A percentile compares a stretch with the other conserved stretches of the same genome.
Conservation (phyloP, 257 asterid genomes). For the Cruciata laevipes region DNA sequence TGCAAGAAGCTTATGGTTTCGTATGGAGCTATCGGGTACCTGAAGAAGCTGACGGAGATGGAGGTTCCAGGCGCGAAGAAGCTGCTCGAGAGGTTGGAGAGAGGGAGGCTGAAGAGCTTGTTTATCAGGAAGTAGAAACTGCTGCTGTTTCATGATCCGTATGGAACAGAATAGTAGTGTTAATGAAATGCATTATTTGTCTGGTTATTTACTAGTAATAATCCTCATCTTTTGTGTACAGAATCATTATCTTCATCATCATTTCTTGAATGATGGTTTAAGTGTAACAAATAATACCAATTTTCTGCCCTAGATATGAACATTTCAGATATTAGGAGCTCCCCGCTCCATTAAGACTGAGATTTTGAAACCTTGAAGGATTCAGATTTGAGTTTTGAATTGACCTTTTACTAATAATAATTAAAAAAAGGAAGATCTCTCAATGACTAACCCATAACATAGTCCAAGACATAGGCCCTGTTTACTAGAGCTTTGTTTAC, state of each 20-base stretch:
- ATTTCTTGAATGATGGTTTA: not conserved
- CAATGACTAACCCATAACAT: too few relatives aligned
- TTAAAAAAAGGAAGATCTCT: too few relatives aligned
- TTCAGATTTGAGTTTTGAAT: too few relatives aligned
- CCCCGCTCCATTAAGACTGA: too few relatives aligned
- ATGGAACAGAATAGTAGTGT: conserved; percentile 32
- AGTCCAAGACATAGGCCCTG: too few relatives aligned
- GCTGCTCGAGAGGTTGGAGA: conserved; percentile 62
- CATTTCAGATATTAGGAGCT: too few relatives aligned
- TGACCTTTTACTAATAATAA: too few relatives aligned
- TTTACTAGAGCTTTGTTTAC: too few relatives aligned
- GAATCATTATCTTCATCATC: not conserved
- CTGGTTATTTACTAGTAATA: conserved; percentile 6
- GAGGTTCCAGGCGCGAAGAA: conserved; percentile 64
- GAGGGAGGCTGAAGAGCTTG: conserved; percentile 61
- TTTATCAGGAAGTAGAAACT: conserved; percentile 50
- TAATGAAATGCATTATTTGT: conserved; percentile 13
- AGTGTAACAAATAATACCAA: not conserved
- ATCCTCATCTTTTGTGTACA: conserved; percentile 14
- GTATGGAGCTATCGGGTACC: conserved; percentile 81
- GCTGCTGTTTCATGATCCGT: conserved; percentile 41
- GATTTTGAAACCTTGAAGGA: too few relatives aligned
- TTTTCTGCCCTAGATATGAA: not conserved
- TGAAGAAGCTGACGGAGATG: conserved; percentile 68
- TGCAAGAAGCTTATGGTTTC: conserved; percentile 84